phyloP scores from a whole-genome alignment of 345 rosid genomes.

The Dipteronia dyeriana region DNA sequence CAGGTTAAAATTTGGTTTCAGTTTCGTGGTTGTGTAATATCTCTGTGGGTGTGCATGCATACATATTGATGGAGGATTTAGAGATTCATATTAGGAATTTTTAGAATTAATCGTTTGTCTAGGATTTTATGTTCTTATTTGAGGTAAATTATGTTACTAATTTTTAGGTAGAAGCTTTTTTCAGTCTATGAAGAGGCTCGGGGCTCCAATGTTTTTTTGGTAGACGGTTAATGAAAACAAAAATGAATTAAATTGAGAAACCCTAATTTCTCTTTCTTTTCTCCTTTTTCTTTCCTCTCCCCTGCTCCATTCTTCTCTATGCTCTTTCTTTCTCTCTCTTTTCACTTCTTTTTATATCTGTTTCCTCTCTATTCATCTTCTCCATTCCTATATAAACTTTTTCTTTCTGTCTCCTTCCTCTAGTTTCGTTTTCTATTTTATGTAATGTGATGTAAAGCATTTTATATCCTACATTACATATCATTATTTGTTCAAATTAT shows the following conservation, averaged over 20 bases:
- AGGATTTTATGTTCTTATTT: neutral
- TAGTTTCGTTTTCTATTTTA: neutral
- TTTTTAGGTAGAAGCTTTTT: neutral
- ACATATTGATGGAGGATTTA: no score
- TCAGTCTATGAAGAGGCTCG: neutral
- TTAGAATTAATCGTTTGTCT: neutral
- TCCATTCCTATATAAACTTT: neutral
- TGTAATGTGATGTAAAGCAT: neutral
- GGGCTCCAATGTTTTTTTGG: neutral
- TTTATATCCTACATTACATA: neutral
- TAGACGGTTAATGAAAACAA: no score
- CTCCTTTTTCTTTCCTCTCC: neutral
- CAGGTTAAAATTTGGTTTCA: conserved; percentile 49
- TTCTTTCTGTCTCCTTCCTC: neutral
- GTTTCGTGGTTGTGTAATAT: conserved; percentile 8
- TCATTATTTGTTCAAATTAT: neutral
- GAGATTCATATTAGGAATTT: neutral
- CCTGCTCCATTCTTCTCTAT: neutral
- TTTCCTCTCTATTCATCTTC: neutral
- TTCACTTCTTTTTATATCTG: neutral
- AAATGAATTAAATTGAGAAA: neutral
- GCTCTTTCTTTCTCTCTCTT: neutral
- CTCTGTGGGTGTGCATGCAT: neutral
- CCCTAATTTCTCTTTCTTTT: neutral
- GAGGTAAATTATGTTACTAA: neutral